Conservation (phyloP, 768 basidiomycete species). For the Cyclocybe aegerita region DNA sequence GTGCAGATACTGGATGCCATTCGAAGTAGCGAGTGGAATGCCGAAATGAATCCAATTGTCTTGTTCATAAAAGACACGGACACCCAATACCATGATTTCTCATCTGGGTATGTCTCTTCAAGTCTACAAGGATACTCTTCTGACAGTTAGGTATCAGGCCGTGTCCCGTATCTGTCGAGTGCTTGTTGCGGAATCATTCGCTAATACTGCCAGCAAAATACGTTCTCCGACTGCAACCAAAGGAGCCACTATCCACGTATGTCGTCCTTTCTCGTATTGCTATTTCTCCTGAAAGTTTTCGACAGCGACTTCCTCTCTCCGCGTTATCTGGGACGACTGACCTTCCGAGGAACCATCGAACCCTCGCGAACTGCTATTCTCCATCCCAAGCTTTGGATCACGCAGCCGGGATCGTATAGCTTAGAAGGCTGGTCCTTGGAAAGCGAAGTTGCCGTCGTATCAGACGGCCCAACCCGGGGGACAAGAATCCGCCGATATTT, state of each 20-base stretch:
- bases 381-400: constrained; percentile 55
- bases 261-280: constrained; percentile 14
- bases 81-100: constrained; percentile 62
- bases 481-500: constrained; percentile 31
- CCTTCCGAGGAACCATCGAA: constrained; percentile 56
- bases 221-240: constrained; percentile 45
- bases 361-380: constrained; percentile 47
- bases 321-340: constrained; percentile 64
- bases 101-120: constrained; percentile 53
- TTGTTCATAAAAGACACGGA: constrained; percentile 46
- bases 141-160: constrained; percentile 38
- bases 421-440: constrained; percentile 71
- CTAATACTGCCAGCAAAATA: constrained; percentile 59
- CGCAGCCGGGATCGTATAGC: constrained; percentile 62
- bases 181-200: constrained; percentile 74
- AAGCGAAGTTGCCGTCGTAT: constrained; percentile 31
- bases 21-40: constrained; percentile 70
- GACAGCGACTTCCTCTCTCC: constrained; percentile 46
- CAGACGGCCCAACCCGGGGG: constrained; percentile 2
- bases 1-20: constrained; percentile 66
- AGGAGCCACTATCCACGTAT: constrained; percentile 20
- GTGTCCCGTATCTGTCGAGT: constrained; percentile 49
- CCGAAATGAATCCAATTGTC: constrained; percentile 73
- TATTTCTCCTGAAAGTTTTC: background rate
- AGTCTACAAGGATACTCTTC: background rate